Base-by-base conservation (phyloP, 768 basidiomycete genomes). In the Collybia sp. region DNA sequence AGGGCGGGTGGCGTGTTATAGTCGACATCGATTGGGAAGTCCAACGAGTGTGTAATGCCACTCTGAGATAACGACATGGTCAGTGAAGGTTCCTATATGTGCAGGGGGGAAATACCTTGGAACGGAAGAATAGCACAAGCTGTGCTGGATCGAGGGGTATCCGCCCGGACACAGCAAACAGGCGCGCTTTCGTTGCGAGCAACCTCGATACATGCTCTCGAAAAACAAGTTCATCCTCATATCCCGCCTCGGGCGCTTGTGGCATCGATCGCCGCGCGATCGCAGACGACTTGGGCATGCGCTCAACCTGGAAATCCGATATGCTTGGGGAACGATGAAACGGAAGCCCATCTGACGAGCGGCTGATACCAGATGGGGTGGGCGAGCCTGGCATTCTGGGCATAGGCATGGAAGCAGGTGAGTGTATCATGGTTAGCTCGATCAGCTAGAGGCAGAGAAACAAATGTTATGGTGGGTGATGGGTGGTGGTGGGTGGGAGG, bases 11-110 rank as follows among this genome's bases (percentile, higher is more conserved):
- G 86, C 12, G 81, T 75, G 59, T 79, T 81, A 54, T 84, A 80
- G 52, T 83, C 82, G 38, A 86, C 74, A 54, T 90, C 84, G 48
- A 91, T 78, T 4, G 88, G 88, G 58, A 90, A 90, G 58, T 89
- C 85, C 16, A 91, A 73, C 8, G 86, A 83, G 58, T 91, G 85
- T 0, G 85, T 82, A 49, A 87, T 84, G 30, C 84, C 87, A 49
- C 80, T 82, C 88, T 91, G 50, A 40, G 6, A 36, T n/a, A 32
- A 25, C 42, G 25, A 20, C 11, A 46, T 19, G 40, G 32, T 44
- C 45, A 30, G 15, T 18, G 12, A 11, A 16, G n/a, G 40, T 15
- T 8, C 6, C 19, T 12, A 13, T 8, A 32, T 37, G 33, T 32
- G 40, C 20, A 33, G 6, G 37, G 36, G 30, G 11, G 16, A 61